Evolutionary conservation across 495 filamentous ascomycete species (phyloP), one percentile per base, ranked within the genome.

Genomic region (Talaromyces liani): DNA sequence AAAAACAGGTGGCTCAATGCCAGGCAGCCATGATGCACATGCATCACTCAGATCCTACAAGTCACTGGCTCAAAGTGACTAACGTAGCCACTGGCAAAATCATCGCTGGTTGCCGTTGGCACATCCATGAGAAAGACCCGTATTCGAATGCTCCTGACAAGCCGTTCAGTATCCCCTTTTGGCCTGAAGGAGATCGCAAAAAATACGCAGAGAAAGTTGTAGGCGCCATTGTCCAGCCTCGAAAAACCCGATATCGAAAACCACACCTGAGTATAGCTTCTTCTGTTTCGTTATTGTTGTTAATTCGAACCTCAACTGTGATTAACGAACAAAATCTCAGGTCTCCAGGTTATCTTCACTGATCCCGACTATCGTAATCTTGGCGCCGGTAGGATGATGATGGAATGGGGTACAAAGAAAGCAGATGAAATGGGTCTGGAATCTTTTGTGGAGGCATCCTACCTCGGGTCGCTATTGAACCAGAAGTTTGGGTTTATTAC

Each of bases 351-450:
- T 53, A 58, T 73, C 20, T 66, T 68, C 25, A 67, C 68, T 12
- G 65, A 72, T 57, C 72, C 73, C 6, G 65, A 69, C 3, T 64
- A 76, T 62, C 73, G 72, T n/a, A 61, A 68, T 8, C 65, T 55
- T 12, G 68, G 73, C 3, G 68, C 68, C 12, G 73, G 68, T 4
- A 65, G 69, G 25, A 59, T 71, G 58, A 65, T 76, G 16, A 66
- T 73, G 58, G 36, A 67, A 18, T 75, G 71, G 73, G 72, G 72
- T 1, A 73, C 67, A n/a, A 54, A 57, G 22, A 73, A 72, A 58
- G 71, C 69, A 1, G 67, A 72, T 45, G 72, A 74, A 41, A 51
- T 72, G 57, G 69, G 69, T 1, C 27, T 73, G 6, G 69, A 72
- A 27, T 66, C 71, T 16, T 73, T 66, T 33, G 36, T 76, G 0